Evolutionary conservation across 2,329 filamentous ascomycete species (phyloP), one percentile per base, ranked within the genome.

Genomic region (Cercospora canescens): DNA sequence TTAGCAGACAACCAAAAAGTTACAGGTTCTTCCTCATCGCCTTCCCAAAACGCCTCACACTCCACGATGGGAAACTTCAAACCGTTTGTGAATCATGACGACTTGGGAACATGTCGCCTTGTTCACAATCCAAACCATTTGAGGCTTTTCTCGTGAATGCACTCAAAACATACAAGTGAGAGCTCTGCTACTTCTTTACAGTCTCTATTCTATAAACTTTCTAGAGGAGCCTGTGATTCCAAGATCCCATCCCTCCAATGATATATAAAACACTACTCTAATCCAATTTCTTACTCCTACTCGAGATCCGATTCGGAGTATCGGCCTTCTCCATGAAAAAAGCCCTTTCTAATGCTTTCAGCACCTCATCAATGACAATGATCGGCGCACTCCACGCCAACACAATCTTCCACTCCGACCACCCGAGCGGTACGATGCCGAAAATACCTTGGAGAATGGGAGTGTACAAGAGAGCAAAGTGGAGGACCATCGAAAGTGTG

Each of bases 401-500:
- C 55, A 99, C 95, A 18, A 96, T 94, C 81, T 93, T 89, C 95
- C 95, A 99, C 81, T 99, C 95, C 21, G 82, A 84, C 87, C 86
- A 88, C 76, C 94, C 90, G 71, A 99, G 81, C 9, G 95, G 94
- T 69, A 97, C 81, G 70, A 99, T 98, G 39, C 91, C 92, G 83
- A 99, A 99, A 66, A 99, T 82, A 7, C 83, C 84, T 81, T 97
- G 94, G 66, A 99, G 81, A 81, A 97, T 88, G 0, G 96, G 95
- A 2, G 90, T 91, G 81, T 99, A 99, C 39, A 99, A 86, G 58
- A 99, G 89, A 26, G 89, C 92, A 79, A 98, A 97, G 84, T 99
- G 95, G 64, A 99, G 86, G 1, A 88, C 88, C 95, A 99, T 99
- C 41, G 92, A 96, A 69, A 99, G 83, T 11, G 87, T 85, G 76